Evolutionary conservation across 495 filamentous ascomycete species (phyloP).

Genomic region (Opeltia flavorubescens): DNA sequence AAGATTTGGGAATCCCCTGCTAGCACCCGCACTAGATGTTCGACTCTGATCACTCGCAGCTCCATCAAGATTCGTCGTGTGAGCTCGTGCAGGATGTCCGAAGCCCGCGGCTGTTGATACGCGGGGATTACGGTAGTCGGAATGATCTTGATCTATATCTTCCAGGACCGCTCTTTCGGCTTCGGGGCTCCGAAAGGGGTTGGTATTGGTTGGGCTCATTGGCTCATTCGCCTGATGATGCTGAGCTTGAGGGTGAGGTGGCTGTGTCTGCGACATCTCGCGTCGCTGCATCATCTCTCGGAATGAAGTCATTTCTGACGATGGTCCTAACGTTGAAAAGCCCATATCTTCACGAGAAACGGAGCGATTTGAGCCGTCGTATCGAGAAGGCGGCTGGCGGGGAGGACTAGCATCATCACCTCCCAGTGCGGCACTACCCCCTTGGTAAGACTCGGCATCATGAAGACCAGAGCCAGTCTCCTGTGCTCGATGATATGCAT

Average conservation of each 20-base stretch:
- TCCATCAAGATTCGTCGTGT: constrained; percentile 44
- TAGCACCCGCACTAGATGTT: constrained; percentile 66
- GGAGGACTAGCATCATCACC: constrained; percentile 64
- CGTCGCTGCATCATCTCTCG: constrained; percentile 47
- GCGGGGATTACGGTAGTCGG: constrained; percentile 39
- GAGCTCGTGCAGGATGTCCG: constrained; percentile 32
- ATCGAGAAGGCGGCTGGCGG: constrained; percentile 26
- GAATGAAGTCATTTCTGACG: constrained; percentile 52
- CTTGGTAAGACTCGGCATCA: constrained; percentile 39
- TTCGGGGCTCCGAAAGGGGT: constrained; percentile 93
- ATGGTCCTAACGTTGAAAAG: constrained; percentile 65
- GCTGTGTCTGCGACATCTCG: constrained; percentile 43
- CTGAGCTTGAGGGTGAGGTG: constrained; percentile 37
- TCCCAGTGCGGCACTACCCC: constrained; percentile 65
- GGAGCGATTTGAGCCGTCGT: constrained; percentile 46
- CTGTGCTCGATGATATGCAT: constrained; percentile 34
- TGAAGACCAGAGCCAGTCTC: constrained; percentile 77
- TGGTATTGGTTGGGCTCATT: constrained; percentile 87
- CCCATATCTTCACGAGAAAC: constrained; percentile 33
- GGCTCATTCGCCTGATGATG: constrained; percentile 41
- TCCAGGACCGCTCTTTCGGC: constrained; percentile 59
- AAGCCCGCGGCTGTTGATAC: constrained; percentile 37
- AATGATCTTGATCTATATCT: constrained; percentile 46
- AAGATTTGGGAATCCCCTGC: constrained; percentile 53
- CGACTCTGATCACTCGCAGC: constrained; percentile 66